A percentile compares a stretch with the other conserved stretches of the same genome.
phyloP scores from a whole-genome alignment of 257 asterid species.

The Nicotiana tabacum region DNA sequence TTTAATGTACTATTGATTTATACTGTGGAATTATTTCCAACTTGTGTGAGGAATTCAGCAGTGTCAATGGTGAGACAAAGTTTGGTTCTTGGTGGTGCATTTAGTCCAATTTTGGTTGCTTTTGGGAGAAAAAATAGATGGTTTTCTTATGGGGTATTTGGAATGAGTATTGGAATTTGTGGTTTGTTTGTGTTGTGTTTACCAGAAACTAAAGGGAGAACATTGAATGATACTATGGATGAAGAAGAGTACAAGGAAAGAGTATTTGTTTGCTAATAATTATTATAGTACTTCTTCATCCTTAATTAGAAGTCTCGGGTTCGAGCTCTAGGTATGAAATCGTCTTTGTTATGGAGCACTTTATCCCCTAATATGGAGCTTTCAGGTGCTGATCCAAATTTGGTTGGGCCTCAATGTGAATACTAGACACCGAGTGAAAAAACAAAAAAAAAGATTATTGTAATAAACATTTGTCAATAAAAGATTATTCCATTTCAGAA shows the following conservation, averaged over 20 bases:
- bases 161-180: slow-evolving; percentile 6
- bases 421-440: too few relatives aligned
- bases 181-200: slow-evolving; percentile 22
- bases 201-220: slow-evolving; percentile 27
- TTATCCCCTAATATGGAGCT: too few relatives aligned
- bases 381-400: fast-evolving
- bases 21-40: slow-evolving; percentile 35
- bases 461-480: not conserved
- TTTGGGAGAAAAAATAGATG: slow-evolving; percentile 12
- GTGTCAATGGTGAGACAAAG: slow-evolving; percentile 29
- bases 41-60: slow-evolving; percentile 32
- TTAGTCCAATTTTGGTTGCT: slow-evolving; percentile 26
- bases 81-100: slow-evolving; percentile 18
- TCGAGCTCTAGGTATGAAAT: too few relatives aligned
- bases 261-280: not conserved
- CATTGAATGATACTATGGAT: slow-evolving; percentile 20
- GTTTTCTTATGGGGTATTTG: slow-evolving; percentile 23
- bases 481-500: not conserved
- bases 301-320: too few relatives aligned
- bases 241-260: slow-evolving; percentile 18
- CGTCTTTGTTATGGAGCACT: too few relatives aligned
- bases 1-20: slow-evolving; percentile 40
- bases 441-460: too few relatives aligned
- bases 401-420: too few relatives aligned
- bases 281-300: not conserved